Evolutionary conservation across 331 rosid genomes (phyloP), one percentile per base, ranked within the genome.

Genomic region (Cydonia oblonga): DNA sequence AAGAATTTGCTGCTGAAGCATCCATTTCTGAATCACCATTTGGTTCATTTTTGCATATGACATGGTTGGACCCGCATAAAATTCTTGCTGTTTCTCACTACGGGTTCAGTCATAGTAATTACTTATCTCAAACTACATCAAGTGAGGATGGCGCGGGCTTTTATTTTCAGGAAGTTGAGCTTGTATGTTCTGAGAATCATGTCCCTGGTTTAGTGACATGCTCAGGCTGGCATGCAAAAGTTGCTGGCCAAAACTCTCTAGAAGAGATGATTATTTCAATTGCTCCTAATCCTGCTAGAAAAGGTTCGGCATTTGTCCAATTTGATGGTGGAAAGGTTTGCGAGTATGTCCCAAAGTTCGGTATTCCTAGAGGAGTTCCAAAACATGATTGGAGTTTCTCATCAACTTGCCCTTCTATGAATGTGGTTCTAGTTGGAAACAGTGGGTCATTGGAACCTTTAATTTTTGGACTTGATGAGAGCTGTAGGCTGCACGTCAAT

Each of bases 191-290:
- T 9, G 91, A 89, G 83, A 89, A 89, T 86, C 77, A 78, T 57
- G 88, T 78, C 76, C 88, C 87, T 32, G 97, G 86, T 59, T 80
- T 82, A 73, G 83, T 83, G 71, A 85, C 96, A 1, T 86, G 88
- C 85, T 88, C 98, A 7, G 96, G 97, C 53, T 95, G 96, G 96
- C 81, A 84, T 79, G 92, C 96, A 67, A 85, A 84, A 77, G 74
- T 91, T 75, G 81, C 89, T 53, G 73, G 76, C 56, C 75, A 9
- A 81, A 83, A 58, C 66, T 57, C 82, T 51, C 81, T 91, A 33
- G 96, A 87, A 46, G 96, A 88, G 30, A 80, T 81, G 46, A 87
- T 89, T 75, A 68, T 88, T 57, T 71, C 88, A 42, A 79, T 91
- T 30, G 84, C 85, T 76, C 56, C 96, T 66, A 84, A 84, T 84